A percentile compares a stretch with the other conserved stretches of the same genome.
phyloP scores from a whole-genome alignment of 1,139 yeast genomes.

The Magnusiomyces magnusii region DNA sequence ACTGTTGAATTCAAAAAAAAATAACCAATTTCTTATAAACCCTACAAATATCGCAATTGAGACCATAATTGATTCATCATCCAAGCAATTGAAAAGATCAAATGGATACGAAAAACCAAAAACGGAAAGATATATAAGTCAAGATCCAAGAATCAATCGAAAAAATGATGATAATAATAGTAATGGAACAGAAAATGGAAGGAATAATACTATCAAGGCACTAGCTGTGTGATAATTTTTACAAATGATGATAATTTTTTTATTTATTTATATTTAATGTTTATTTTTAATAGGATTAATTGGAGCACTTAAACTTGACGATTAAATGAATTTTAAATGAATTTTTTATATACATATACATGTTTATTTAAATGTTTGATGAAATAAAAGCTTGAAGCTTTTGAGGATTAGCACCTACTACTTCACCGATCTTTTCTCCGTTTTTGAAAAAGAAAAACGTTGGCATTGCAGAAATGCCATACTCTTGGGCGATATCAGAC shows the following conservation, averaged over 20 bases:
- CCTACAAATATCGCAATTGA: too few relatives aligned
- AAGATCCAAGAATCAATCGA: not conserved
- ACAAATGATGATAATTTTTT: not conserved
- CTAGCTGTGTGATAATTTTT: not conserved
- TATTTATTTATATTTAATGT: not conserved
- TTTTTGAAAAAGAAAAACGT: conserved; percentile 68
- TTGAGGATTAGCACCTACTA: conserved; percentile 64
- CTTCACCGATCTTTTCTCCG: conserved; percentile 54
- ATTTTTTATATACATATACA: too few relatives aligned
- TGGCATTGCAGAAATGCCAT: conserved; percentile 79
- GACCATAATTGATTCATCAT: too few relatives aligned
- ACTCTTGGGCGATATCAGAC: conserved; percentile 58
- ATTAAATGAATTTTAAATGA: too few relatives aligned
- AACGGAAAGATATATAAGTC: not conserved
- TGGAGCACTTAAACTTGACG: not conserved
- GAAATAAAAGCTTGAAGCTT: conserved; percentile 25
- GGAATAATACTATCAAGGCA: not conserved
- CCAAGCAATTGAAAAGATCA: not conserved
- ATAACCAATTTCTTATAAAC: too few relatives aligned
- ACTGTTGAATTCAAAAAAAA: too few relatives aligned
- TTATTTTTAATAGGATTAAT: not conserved
- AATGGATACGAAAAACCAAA: not conserved
- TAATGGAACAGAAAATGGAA: not conserved
- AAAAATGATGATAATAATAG: not conserved
- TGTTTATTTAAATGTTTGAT: conserved; percentile 25